A percentile compares a stretch with the other conserved stretches of the same genome.
Conservation (phyloP, 2,329 filamentous ascomycete genomes). For the Sporothrix brunneoviolacea region DNA sequence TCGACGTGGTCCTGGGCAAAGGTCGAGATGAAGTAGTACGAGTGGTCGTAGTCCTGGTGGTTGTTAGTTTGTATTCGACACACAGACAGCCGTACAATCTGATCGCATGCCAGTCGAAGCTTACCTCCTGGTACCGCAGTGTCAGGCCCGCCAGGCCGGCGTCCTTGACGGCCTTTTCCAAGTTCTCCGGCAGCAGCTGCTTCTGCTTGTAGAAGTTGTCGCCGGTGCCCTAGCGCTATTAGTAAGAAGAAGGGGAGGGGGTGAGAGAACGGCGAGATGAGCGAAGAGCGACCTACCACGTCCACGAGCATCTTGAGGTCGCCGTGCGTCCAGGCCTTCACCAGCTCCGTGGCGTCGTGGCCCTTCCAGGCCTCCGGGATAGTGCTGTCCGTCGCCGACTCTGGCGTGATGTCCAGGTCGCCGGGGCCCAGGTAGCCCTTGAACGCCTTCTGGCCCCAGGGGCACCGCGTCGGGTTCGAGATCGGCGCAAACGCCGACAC, state of each 20-base stretch:
- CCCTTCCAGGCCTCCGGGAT: conserved; percentile 67
- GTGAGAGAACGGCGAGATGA: background rate
- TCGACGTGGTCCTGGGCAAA: conserved; percentile 88
- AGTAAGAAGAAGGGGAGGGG: background rate
- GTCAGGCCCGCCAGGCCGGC: conserved; percentile 66
- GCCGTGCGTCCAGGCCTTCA: conserved; percentile 60
- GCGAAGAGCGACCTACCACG: conserved; percentile 56
- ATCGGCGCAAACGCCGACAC: conserved; percentile 91
- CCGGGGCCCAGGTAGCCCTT: conserved; percentile 78
- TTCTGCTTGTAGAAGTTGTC: conserved; percentile 96
- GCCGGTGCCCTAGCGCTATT: conserved; percentile 60
- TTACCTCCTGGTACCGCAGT: conserved; percentile 72
- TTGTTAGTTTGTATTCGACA: too few relatives aligned
- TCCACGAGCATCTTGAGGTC: conserved; percentile 77
- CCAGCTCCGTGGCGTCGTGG: conserved; percentile 86
- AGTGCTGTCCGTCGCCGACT: conserved; percentile 9
- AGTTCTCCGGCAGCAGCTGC: conserved; percentile 90
- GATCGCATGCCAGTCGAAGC: too few relatives aligned
- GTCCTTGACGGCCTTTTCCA: conserved; percentile 71
- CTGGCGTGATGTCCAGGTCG: conserved; percentile 11
- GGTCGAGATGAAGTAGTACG: conserved; percentile 90
- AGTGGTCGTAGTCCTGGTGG: conserved; percentile 79
- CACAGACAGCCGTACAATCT: too few relatives aligned
- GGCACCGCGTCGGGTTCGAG: conserved; percentile 73
- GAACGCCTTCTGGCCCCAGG: conserved; percentile 96